Evolutionary conservation across 2,329 filamentous ascomycete genomes (phyloP).

Genomic region (Epichloe brachyelytri): DNA sequence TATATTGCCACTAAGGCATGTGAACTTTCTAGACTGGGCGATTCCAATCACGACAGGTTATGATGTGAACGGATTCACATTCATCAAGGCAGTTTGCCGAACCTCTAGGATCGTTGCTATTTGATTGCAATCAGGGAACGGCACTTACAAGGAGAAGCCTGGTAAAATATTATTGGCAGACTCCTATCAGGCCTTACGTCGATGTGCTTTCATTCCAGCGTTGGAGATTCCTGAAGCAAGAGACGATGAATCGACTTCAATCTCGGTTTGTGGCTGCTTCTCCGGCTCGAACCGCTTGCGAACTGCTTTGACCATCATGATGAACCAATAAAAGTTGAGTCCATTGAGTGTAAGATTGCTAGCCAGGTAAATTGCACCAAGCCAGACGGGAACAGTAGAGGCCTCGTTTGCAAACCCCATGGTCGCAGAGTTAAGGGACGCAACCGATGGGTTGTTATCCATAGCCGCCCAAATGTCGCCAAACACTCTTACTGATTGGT

Average conservation of each 20-base stretch:
- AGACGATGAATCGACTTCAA: conserved; percentile 17
- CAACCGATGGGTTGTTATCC: conserved; percentile 24
- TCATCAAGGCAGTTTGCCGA: background rate
- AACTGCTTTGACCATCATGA: conserved; percentile 73
- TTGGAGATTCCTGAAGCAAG: conserved; percentile 16
- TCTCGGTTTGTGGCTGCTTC: conserved; percentile 18
- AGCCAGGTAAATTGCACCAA: conserved; percentile 52
- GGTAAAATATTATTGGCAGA: background rate
- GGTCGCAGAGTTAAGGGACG: conserved; percentile 10
- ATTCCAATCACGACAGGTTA: background rate
- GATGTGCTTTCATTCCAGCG: conserved; percentile 9
- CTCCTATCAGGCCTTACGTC: conserved; percentile 17
- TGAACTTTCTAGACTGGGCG: background rate
- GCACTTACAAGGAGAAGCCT: background rate
- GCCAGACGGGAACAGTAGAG: conserved; percentile 52
- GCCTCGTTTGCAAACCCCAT: conserved; percentile 34
- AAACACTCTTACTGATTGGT: conserved; percentile 56
- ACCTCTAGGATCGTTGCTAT: too few species aligned
- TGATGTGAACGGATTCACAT: background rate
- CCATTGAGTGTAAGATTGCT: conserved; percentile 62
- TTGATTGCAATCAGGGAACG: background rate
- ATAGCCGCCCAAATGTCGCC: conserved; percentile 51
- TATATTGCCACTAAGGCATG: background rate
- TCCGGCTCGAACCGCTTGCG: conserved; percentile 57
- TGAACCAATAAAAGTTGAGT: conserved; percentile 76